Evolutionary conservation across 495 filamentous ascomycete genomes (phyloP).

Genomic region (Evernia prunastri): DNA sequence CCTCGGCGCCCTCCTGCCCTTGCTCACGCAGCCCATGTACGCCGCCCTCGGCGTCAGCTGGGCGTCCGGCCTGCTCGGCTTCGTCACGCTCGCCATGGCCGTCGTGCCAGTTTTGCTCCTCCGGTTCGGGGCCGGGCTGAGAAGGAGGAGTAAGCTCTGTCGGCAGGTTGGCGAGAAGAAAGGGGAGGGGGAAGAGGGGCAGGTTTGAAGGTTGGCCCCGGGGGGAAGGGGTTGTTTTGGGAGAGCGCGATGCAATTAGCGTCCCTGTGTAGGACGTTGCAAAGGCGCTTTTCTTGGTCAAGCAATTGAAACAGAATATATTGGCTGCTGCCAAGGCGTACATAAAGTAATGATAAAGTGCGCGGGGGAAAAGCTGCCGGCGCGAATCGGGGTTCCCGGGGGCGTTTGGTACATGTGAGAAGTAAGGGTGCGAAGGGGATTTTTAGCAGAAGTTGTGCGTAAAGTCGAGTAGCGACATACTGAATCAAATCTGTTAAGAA

Average conservation of each 20-base stretch:
- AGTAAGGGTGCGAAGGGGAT: too few relatives aligned
- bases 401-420: not conserved
- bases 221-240: not conserved
- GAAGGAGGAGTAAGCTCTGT: conserved; percentile 37
- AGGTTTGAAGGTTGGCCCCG: too few relatives aligned
- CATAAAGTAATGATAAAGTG: too few relatives aligned
- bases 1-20: conserved; percentile 37
- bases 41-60: conserved; percentile 37
- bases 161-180: conserved; percentile 27
- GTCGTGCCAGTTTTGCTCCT: conserved; percentile 34
- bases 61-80: conserved; percentile 43
- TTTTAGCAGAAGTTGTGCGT: too few relatives aligned
- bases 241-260: not conserved
- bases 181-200: not conserved
- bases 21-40: conserved; percentile 41
- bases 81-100: conserved; percentile 37
- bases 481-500: too few relatives aligned
- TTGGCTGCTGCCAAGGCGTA: not conserved
- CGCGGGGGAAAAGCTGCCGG: not conserved
- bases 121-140: conserved; percentile 34
- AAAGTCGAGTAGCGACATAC: too few relatives aligned
- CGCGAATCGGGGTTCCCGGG: not conserved
- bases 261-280: not conserved
- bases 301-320: too few relatives aligned
- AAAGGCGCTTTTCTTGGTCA: too few relatives aligned